Evolutionary conservation across 345 rosid species (phyloP), one percentile per base, ranked within the genome.

Genomic region (Raphanus raphanistrum): DNA sequence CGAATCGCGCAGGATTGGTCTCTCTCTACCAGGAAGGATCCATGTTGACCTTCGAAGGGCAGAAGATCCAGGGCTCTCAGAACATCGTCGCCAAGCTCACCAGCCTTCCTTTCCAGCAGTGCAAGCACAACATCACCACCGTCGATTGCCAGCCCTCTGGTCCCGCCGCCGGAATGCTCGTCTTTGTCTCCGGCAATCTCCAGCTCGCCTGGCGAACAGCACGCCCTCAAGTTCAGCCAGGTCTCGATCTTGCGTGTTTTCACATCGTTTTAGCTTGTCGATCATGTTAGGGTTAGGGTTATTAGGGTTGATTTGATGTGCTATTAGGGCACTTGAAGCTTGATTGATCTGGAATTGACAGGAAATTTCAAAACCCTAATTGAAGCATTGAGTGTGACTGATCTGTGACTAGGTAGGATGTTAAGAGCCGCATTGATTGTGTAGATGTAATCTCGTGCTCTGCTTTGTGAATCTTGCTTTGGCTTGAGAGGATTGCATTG

Each of bases 111-210:
- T 94, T 94, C 82, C 92, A 89, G 80, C 97, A 90, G 93, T 95
- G 98, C 78, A 84, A 91, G 86, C 99, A 95, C 81, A 76, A 71
- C 72, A 90, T 91, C 83, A 71, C 92, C 68, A 91, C 97, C 81
- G 96, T 95, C 26, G 96, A 92, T 82, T 92, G 97, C 77, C 97
- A 95, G 85, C 99, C 97, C 3, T 92, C 99, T 15, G 96, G 97
- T 65, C 93, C 89, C 67, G 85, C 84, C 64, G 94, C 89, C 16
- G 95, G 98, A 54, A 87, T 91, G 93, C 94, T 92, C 67, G 97
- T 95, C 71, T 95, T 95, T 66, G 98, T 95, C 83, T 83, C 89
- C 76, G 98, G 99, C 4, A 92, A 84, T 50, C 95, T 95, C 48
- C 94, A 92, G 87, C 94, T 95, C 80, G 77, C 92, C 92, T 71